These are phyloP conservation scores for Fusarium sp. DNA, from an alignment of 2,329 filamentous ascomycete species.

Conservation along the genomic window DNA sequence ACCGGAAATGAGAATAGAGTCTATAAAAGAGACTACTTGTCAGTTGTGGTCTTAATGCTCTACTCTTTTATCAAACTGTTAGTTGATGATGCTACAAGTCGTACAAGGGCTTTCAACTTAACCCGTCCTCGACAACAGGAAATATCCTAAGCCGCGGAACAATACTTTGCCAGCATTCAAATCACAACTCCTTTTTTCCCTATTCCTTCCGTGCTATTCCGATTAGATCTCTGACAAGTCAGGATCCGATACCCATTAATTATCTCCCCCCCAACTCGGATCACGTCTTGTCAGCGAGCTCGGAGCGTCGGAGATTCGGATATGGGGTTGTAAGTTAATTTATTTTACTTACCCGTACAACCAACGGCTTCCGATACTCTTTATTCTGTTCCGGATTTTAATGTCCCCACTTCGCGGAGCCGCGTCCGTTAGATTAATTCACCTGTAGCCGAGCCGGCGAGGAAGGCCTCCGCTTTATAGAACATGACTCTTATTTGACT, in stretches of 20 bases:
- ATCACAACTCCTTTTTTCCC: background rate
- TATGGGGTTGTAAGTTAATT: constrained; percentile 10
- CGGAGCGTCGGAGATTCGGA: constrained; percentile 46
- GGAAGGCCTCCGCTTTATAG: background rate
- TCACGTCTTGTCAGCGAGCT: constrained; percentile 13
- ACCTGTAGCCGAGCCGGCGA: constrained; percentile 13
- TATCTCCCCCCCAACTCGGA: constrained; percentile 22
- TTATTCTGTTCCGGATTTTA: background rate
- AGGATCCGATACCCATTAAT: constrained; percentile 7
- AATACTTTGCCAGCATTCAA: background rate
- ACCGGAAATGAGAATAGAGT: constrained; percentile 3
- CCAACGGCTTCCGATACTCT: background rate
- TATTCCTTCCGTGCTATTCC: constrained; percentile 12
- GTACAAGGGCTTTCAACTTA: background rate
- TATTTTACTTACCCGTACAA: background rate
- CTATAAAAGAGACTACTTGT: background rate
- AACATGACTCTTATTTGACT: background rate
- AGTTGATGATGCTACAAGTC: background rate
- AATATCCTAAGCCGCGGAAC: constrained; percentile 7
- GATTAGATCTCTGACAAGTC: constrained; percentile 6
- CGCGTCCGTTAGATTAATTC: constrained; percentile 19
- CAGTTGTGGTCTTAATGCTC: background rate
- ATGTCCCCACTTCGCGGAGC: constrained; percentile 37
- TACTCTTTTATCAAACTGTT: background rate
- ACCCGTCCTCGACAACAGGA: background rate